phyloP scores from a whole-genome alignment of 306 rosid genomes.

The Prunus salicina region DNA sequence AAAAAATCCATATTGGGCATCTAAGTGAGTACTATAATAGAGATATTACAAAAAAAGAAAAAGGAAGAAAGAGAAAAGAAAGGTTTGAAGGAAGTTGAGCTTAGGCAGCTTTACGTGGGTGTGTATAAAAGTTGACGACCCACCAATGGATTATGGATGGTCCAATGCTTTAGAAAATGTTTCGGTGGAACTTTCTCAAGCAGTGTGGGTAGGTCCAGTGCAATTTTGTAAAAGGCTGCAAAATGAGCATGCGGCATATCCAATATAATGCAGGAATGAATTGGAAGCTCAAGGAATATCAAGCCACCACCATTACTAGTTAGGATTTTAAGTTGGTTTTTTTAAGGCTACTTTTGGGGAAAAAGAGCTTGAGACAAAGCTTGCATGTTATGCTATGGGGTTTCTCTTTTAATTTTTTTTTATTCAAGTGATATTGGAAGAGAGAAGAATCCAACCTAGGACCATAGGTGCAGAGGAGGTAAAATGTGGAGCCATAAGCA shows the following conservation, averaged over 20 bases:
- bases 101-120: slow-evolving; percentile 5
- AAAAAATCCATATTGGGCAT: no score
- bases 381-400: neutral
- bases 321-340: neutral
- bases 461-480: no score
- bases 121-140: neutral
- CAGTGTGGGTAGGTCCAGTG: no score
- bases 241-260: slow-evolving; percentile 1
- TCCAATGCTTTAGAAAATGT: neutral
- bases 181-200: no score
- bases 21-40: neutral
- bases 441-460: fast-evolving
- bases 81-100: neutral
- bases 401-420: no score
- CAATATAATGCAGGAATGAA: neutral
- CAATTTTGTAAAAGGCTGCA: neutral
- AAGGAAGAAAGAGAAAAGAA: no score
- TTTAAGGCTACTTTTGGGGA: neutral
- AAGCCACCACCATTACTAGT: neutral
- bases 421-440: fast-evolving
- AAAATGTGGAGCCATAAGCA: neutral
- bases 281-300: neutral
- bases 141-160: neutral
- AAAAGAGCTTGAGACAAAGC: neutral
- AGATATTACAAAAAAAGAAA: neutral